These are phyloP conservation scores for Ilyonectria destructans DNA, from an alignment of 2,329 filamentous ascomycete species.

Conservation along the genomic window DNA sequence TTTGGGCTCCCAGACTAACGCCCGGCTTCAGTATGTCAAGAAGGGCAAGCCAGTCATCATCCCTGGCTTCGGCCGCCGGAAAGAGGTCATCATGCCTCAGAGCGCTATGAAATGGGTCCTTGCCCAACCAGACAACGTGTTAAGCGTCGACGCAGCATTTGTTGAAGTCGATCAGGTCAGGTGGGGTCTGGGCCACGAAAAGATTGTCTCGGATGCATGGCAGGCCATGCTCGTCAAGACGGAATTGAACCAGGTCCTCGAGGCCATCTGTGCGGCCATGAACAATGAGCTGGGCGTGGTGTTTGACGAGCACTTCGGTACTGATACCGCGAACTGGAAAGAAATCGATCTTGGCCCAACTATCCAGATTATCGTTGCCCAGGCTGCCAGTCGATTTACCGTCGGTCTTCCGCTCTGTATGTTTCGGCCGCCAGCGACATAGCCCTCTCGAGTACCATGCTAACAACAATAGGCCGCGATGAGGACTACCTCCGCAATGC, in stretches of 20 bases:
- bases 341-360: slow-evolving; percentile 51
- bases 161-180: slow-evolving; percentile 56
- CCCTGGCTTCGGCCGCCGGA: slow-evolving; percentile 58
- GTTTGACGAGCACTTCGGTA: slow-evolving; percentile 57
- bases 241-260: slow-evolving; percentile 55
- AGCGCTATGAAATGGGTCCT: slow-evolving; percentile 59
- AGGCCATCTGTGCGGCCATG: slow-evolving; percentile 53
- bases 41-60: slow-evolving; percentile 59
- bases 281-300: slow-evolving; percentile 55
- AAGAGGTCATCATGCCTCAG: slow-evolving; percentile 60
- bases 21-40: slow-evolving; percentile 57
- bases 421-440: slow-evolving; percentile 20
- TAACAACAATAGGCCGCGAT: slow-evolving; percentile 49
- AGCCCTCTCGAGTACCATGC: not conserved
- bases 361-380: slow-evolving; percentile 51
- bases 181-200: slow-evolving; percentile 57
- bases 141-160: slow-evolving; percentile 56
- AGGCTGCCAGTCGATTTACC: slow-evolving; percentile 52
- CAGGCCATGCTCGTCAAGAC: slow-evolving; percentile 56
- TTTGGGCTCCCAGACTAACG: not conserved
- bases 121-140: slow-evolving; percentile 57
- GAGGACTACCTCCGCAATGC: slow-evolving; percentile 53
- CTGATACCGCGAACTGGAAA: slow-evolving; percentile 53
- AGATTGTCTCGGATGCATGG: slow-evolving; percentile 56
- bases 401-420: slow-evolving; percentile 53